These are phyloP conservation scores for Mycena maculata DNA, from an alignment of 768 basidiomycete species.

Conservation along the genomic window DNA sequence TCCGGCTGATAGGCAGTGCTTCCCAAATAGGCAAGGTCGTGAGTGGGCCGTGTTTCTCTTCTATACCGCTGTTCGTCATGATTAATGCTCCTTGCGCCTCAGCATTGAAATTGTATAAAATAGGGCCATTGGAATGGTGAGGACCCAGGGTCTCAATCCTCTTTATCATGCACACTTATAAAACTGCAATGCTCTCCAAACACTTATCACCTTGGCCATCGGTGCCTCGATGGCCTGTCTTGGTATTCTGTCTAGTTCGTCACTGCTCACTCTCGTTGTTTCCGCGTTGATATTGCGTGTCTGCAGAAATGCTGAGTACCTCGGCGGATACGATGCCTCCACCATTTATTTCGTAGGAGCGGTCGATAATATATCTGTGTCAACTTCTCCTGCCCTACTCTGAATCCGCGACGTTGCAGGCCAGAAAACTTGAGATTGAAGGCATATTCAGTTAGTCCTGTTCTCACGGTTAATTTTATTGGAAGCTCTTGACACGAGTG, in stretches of 20 bases:
- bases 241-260: slow-evolving; percentile 7
- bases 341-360: slow-evolving; percentile 7
- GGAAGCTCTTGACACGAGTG: slow-evolving; percentile 6
- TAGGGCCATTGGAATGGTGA: not conserved
- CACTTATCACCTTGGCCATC: slow-evolving; percentile 3
- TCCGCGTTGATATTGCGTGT: not conserved
- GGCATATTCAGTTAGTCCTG: slow-evolving; percentile 4
- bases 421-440: not conserved
- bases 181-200: slow-evolving; percentile 8
- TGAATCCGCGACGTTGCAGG: slow-evolving; percentile 9
- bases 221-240: slow-evolving; percentile 3
- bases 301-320: slow-evolving; percentile 6
- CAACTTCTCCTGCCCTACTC: not conserved
- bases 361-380: slow-evolving; percentile 5
- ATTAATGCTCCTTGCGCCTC: not conserved
- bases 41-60: too few relatives aligned
- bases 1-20: too few relatives aligned
- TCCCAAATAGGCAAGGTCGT: too few relatives aligned
- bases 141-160: slow-evolving; percentile 2
- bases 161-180: slow-evolving; percentile 7
- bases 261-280: not conserved
- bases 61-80: not conserved
- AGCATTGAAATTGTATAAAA: slow-evolving; percentile 6
- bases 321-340: slow-evolving; percentile 6
- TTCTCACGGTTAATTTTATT: slow-evolving; percentile 5